Evolutionary conservation across 164 flowering plant species (phyloP).

Genomic region (Tetrastigma voinierianum): DNA sequence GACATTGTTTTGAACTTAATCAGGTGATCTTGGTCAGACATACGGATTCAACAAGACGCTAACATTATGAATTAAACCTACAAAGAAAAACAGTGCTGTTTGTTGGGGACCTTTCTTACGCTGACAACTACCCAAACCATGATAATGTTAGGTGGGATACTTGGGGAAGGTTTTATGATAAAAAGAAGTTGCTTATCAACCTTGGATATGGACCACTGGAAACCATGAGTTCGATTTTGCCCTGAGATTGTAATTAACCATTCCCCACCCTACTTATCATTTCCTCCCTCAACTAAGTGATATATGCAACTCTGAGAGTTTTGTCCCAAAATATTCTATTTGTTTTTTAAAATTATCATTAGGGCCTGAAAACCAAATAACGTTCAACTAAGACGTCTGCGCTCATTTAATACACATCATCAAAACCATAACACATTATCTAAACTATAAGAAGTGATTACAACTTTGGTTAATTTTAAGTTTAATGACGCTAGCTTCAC

Average conservation of each 20-base stretch:
- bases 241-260: slow-evolving; percentile 48
- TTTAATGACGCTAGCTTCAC: too few relatives aligned
- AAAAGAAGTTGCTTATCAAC: slow-evolving; percentile 66
- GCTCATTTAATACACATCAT: too few relatives aligned
- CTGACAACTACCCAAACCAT: slow-evolving; percentile 49
- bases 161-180: slow-evolving; percentile 68
- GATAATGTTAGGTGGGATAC: slow-evolving; percentile 65
- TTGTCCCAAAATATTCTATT: too few relatives aligned
- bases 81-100: slow-evolving; percentile 44
- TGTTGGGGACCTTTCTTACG: slow-evolving; percentile 68
- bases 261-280: too few relatives aligned
- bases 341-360: too few relatives aligned
- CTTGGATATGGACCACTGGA: slow-evolving; percentile 77
- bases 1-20: slow-evolving; percentile 13
- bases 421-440: too few relatives aligned
- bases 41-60: slow-evolving; percentile 55
- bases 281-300: too few relatives aligned
- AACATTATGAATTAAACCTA: slow-evolving; percentile 48
- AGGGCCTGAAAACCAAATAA: too few relatives aligned
- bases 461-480: too few relatives aligned
- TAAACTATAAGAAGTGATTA: too few relatives aligned
- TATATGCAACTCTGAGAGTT: too few relatives aligned
- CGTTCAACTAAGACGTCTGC: too few relatives aligned
- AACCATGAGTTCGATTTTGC: slow-evolving; percentile 66
- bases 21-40: slow-evolving; percentile 74